Evolutionary conservation across 2,329 filamentous ascomycete species (phyloP), one percentile per base, ranked within the genome.

Genomic region (Apiospora rasikravindrae): DNA sequence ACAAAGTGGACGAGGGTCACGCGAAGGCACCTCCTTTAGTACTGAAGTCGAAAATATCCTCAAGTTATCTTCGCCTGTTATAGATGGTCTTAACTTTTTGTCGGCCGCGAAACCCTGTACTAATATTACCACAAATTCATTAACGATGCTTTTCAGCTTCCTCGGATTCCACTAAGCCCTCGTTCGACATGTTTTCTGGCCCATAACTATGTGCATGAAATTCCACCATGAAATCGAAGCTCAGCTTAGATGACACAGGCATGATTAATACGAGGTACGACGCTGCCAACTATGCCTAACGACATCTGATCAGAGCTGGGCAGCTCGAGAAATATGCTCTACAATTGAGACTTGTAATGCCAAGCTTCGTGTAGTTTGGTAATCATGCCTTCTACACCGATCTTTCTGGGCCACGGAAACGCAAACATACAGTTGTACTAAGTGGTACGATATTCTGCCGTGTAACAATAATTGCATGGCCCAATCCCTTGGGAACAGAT

Each of bases 31-130:
- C 79, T 13, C 76, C 76, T 10, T 71, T 80, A n/a, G 76, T 79
- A 11, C 70, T 80, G 67, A 80, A 80, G 71, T 75, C 75, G 19
- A 80, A 79, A 70, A 73, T 76, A n/a, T 29, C 64, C n/a, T 66
- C 71, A 5, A 67, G 66, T n/a, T 73, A 73, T 53, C 69, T 73
- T 16, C 47, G 69, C 19, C 67, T 73, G 6, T 44, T 73, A 37
- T 71, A 67, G 33, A 64, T 64, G 22, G 33, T 22, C 33, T 64
- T 11, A 40, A 8, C 57, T 40, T 64, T 33, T n/a, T 64, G 22
- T 40, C 13, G 57, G 57, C 4, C 33, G 11, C 57, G 1, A 64
- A 22, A 22, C 11, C 22, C 40, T 64, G 57, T 40, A 64, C 57
- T 40, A 37, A 64, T 40, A 64, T 64, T 13, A 40, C 19, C 4